Evolutionary conservation across 495 filamentous ascomycete species (phyloP).

Genomic region (Daldinia caldariorum): DNA sequence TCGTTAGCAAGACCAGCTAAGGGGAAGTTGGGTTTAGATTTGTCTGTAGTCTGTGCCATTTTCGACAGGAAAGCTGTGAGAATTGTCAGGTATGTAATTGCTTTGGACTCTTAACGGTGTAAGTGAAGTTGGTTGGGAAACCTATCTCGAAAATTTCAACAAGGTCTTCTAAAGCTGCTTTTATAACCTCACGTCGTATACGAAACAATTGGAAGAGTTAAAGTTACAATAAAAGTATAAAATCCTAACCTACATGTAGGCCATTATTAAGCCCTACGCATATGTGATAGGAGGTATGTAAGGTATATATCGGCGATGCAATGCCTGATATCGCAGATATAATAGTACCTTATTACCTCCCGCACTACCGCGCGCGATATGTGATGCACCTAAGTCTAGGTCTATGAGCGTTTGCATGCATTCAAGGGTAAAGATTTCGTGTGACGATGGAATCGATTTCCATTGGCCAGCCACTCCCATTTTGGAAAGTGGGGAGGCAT

Average conservation of each 20-base stretch:
- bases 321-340: background rate
- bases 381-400: too few relatives aligned
- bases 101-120: background rate
- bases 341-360: background rate
- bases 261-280: background rate
- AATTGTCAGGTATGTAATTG: too few relatives aligned
- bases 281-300: background rate
- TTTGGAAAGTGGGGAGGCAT: background rate
- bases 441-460: background rate
- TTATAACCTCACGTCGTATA: background rate
- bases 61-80: background rate
- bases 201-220: background rate
- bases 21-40: slow-evolving; percentile 41
- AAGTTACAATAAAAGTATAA: background rate
- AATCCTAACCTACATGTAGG: background rate
- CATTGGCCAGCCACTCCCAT: background rate
- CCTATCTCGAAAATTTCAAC: background rate
- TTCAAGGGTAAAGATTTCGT: background rate
- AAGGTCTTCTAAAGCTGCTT: background rate
- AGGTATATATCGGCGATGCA: background rate
- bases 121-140: background rate
- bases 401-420: too few relatives aligned
- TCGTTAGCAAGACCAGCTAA: slow-evolving; percentile 44
- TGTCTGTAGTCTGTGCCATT: slow-evolving; percentile 12
- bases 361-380: slow-evolving; percentile 1